These are phyloP conservation scores for Ophiostoma piceae DNA, from an alignment of 2,329 filamentous ascomycete genomes.

Conservation along the genomic window DNA sequence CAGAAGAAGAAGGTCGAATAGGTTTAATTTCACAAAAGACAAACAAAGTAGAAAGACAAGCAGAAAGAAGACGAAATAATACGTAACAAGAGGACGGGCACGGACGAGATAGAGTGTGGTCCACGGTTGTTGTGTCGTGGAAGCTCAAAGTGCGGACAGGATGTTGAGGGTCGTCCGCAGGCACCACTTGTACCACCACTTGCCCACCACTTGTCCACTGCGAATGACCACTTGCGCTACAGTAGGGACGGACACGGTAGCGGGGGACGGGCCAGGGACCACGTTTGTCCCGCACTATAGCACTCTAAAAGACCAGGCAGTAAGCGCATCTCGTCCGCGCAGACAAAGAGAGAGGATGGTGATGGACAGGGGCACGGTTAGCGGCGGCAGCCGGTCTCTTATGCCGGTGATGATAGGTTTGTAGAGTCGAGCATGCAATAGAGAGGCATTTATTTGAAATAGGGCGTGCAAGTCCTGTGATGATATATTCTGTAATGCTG, in stretches of 20 bases:
- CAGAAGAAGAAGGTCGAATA: not conserved
- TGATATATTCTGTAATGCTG: not conserved
- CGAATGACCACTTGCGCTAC: not conserved
- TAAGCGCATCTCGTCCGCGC: not conserved
- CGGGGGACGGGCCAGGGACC: constrained; percentile 12
- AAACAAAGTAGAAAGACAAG: not conserved
- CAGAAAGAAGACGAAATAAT: not conserved
- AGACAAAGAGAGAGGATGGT: not conserved
- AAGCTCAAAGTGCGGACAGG: not conserved
- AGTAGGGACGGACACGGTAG: not conserved
- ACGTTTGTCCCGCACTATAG: not conserved
- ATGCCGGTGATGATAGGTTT: not conserved
- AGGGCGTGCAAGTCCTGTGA: not conserved
- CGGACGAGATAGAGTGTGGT: constrained; percentile 12
- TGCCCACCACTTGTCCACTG: not conserved
- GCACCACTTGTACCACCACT: not conserved
- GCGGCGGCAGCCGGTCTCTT: not conserved
- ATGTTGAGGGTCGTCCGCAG: not conserved
- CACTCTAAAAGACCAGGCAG: not conserved
- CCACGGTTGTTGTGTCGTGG: not conserved
- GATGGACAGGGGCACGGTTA: not conserved
- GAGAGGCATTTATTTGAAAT: not conserved
- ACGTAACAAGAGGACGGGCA: not conserved
- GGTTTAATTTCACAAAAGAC: not conserved
- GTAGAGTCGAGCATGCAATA: not conserved